Evolutionary conservation across 2,329 filamentous ascomycete species (phyloP), one percentile per base, ranked within the genome.

Genomic region (Aspergillus amoenus): DNA sequence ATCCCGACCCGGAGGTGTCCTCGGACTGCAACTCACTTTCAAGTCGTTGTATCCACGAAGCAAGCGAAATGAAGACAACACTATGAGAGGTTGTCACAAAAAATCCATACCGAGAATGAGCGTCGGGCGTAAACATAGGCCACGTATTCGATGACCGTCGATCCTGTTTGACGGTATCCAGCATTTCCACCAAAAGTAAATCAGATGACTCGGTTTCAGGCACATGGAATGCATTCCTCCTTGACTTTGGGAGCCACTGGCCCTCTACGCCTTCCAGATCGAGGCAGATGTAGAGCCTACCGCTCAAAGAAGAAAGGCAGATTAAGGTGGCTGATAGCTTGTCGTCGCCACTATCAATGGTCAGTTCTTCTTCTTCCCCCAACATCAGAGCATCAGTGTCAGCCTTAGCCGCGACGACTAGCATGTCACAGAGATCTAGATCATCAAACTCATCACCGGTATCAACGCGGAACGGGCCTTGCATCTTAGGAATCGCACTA

Each of bases 251-350:
- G 7, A 88, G 77, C 85, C 85, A 88, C 64, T 84, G 82, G 7
- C 82, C 85, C 62, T 86, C 79, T 3, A 88, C 79, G 0, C 84
- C 85, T 50, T 86, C 82, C 32, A 87, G 68, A 62, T 88, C 83
- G 27, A 88, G 76, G 59, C 82, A 86, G 32, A 87, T 70, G 61
- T 86, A 82, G 7, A 88, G 75, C 54, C 82, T 77, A 44, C 81
- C 81, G 21, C 77, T 79, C 34, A 77, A 79, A 3, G 83, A 86
- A 15, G 83, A 77, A 9, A 88, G 68, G 65, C 82, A 86, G 6
- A 88, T 75, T 11, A 85, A 75, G 3, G 82, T 83, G 27, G 81
- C 79, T 3, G 84, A 84, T 18, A 86, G 64, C 5, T 80, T 81
- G 54, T 78, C 76, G 27, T 81, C 76, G 5, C 77, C 77, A 15